These are phyloP conservation scores for Pachyrhizus erosus DNA, from an alignment of 306 rosid species.

Conservation along the genomic window DNA sequence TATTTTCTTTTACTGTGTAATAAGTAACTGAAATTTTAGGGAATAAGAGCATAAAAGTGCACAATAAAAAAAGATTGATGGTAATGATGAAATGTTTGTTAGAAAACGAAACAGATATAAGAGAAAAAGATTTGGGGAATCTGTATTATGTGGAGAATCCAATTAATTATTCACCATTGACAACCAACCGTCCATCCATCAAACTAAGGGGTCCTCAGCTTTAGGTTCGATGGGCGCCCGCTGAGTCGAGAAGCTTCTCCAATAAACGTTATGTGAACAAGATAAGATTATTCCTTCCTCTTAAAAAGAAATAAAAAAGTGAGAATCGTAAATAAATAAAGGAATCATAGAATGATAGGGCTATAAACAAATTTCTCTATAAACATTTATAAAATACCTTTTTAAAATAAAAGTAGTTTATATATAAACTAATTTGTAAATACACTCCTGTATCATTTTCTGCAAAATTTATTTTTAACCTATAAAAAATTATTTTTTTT, in stretches of 20 bases:
- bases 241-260: slow-evolving; percentile 42
- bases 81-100: neutral
- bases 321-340: neutral
- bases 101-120: neutral
- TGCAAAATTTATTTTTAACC: no score
- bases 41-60: neutral
- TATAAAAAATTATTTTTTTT: no score
- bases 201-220: neutral
- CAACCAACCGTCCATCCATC: neutral
- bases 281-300: neutral
- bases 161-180: neutral
- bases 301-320: neutral
- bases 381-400: no score
- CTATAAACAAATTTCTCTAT: no score
- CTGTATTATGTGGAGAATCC: neutral
- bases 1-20: no score
- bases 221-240: slow-evolving; percentile 29
- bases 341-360: neutral
- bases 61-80: neutral
- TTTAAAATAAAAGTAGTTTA: no score
- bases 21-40: no score
- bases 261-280: neutral
- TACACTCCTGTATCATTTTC: no score
- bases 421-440: no score
- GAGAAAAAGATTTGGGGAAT: neutral